Evolutionary conservation across 2,329 filamentous ascomycete species (phyloP).

Genomic region (Rhynchosporium graminicola): DNA sequence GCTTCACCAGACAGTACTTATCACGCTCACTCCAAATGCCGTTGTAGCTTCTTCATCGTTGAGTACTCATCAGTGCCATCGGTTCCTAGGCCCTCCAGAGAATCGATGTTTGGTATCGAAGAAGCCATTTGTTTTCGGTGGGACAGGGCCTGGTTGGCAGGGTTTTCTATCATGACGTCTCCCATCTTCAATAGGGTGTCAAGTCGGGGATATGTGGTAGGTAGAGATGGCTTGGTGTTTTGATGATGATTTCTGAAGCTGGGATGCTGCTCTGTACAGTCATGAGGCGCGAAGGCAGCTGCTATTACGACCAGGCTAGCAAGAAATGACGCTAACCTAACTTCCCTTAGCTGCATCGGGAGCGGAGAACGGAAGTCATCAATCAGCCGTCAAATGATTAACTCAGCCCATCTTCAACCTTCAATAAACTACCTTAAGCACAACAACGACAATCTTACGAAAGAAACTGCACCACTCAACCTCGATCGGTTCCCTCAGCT

Average conservation of each 20-base stretch:
- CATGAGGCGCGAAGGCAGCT: conserved; percentile 23
- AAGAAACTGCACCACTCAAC: conserved; percentile 13
- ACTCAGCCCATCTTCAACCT: conserved; percentile 12
- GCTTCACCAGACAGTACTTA: neutral
- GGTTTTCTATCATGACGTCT: conserved; percentile 82
- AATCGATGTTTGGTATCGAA: conserved; percentile 86
- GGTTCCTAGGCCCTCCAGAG: conserved; percentile 77
- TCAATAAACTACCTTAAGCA: conserved; percentile 13
- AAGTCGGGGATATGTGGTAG: neutral
- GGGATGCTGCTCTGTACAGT: conserved; percentile 8
- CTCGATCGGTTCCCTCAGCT: neutral
- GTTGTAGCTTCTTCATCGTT: conserved; percentile 92
- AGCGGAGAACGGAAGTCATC: conserved; percentile 11
- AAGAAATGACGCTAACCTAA: conserved; percentile 11
- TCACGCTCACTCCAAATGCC: conserved; percentile 80
- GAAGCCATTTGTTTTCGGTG: conserved; percentile 80
- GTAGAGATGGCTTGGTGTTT: conserved; percentile 9
- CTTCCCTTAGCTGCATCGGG: conserved; percentile 13
- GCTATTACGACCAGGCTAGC: conserved; percentile 14
- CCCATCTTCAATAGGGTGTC: conserved; percentile 60
- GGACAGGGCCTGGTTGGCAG: conserved; percentile 70
- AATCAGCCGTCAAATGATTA: conserved; percentile 11
- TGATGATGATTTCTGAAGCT: conserved; percentile 4
- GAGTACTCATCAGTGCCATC: conserved; percentile 93
- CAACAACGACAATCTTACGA: conserved; percentile 18